Evolutionary conservation across 495 filamentous ascomycete species (phyloP), one percentile per base, ranked within the genome.

Genomic region (Penicillium cinerascens): DNA sequence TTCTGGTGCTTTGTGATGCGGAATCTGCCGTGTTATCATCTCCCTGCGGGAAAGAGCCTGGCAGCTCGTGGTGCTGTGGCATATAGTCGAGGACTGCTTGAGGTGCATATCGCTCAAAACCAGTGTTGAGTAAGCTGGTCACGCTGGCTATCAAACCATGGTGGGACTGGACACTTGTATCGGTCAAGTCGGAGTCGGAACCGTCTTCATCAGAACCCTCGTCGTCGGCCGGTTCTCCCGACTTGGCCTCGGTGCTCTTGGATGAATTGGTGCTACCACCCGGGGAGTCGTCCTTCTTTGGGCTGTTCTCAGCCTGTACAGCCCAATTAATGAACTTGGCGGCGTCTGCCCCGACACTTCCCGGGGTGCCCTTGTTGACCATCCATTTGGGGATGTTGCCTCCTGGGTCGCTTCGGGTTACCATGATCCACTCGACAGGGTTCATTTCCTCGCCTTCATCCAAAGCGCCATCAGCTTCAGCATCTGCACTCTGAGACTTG

Each of bases 361-460:
- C 81, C 0, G 92, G 92, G 1, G 92, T 97, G 36, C 89, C 89
- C 62, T 91, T 83, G 67, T 97, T 93, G 18, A 97, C 88, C 86
- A 97, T 88, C 72, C 93, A 97, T 23, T 89, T 80, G 0, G 92
- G 92, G 7, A 97, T 92, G 47, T 82, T 93, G 27, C 92, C 93
- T 20, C 93, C 92, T 0, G 92, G 92, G 58, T 97, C 91, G 66
- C 87, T 91, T n/a, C 92, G 77, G 1, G 92, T 96, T 20, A 97
- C 82, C 93, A 97, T 96, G 33, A 96, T 83, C 92, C 92, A 97
- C 67, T 97, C 92, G 13, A 97, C 83, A 0, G 87, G 86, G 48
- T 83, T 87, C 27, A 69, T 62, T 43, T 82, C 81, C 23, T 78
- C 65, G 8, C 81, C 77, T 25, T 79, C 70, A 17, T 80, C 72